Evolutionary conservation across 306 rosid species (phyloP).

Genomic region (Cicer judaicum): DNA sequence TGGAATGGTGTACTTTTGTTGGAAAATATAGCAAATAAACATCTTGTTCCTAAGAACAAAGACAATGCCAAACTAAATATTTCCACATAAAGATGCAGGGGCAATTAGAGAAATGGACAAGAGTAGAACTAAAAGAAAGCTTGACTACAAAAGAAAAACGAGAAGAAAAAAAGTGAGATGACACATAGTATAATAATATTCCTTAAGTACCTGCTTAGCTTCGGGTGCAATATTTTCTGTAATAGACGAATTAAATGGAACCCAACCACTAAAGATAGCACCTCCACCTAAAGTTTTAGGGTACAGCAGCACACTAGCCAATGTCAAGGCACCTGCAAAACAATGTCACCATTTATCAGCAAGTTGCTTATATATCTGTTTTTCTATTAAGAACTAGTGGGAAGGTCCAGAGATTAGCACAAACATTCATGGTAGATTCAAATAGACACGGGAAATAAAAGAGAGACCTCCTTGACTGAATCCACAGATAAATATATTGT

Average conservation of each 20-base stretch:
- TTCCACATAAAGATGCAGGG: neutral
- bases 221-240: slow-evolving; percentile 60
- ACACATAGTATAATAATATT: slow-evolving; percentile 15
- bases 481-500: slow-evolving; percentile 83
- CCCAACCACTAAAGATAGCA: slow-evolving; percentile 89
- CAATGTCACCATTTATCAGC: slow-evolving; percentile 8
- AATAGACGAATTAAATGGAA: slow-evolving; percentile 76
- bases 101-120: neutral
- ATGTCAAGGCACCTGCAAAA: slow-evolving; percentile 78
- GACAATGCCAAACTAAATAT: slow-evolving; percentile 18
- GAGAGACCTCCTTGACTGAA: slow-evolving; percentile 90
- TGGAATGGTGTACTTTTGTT: slow-evolving; percentile 32
- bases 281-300: slow-evolving; percentile 93
- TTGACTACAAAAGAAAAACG: neutral
- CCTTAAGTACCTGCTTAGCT: slow-evolving; percentile 66
- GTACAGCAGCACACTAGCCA: slow-evolving; percentile 85
- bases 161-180: slow-evolving; percentile 15
- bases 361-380: slow-evolving; percentile 5
- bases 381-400: slow-evolving; percentile 18
- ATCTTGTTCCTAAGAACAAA: slow-evolving; percentile 13
- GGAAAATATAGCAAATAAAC: slow-evolving; percentile 27
- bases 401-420: neutral
- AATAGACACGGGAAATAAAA: slow-evolving; percentile 15
- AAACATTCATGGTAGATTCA: neutral
- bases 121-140: neutral